Evolutionary conservation across 2,329 filamentous ascomycete species (phyloP).

Genomic region (Sphaerulina vaccinii): DNA sequence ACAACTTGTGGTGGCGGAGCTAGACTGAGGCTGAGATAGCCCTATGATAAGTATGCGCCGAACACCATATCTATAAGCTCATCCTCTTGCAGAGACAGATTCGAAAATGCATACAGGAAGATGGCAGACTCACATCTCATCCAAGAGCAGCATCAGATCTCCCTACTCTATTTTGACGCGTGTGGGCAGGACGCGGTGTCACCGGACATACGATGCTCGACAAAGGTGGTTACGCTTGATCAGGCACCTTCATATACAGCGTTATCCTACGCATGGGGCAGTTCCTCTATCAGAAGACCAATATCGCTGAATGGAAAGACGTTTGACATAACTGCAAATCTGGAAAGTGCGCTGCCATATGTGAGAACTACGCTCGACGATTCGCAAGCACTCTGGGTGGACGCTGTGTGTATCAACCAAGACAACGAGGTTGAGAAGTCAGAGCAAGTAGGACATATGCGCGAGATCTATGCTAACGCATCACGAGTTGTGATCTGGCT

Average conservation of each 20-base stretch:
- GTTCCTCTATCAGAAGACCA: not conserved
- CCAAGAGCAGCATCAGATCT: not conserved
- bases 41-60: too few relatives aligned
- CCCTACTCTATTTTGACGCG: not conserved
- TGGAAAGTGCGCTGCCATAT: not conserved
- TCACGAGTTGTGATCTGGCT: not conserved
- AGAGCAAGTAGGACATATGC: slow-evolving; percentile 14
- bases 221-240: not conserved
- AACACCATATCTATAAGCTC: too few relatives aligned
- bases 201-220: not conserved
- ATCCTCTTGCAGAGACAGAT: too few relatives aligned
- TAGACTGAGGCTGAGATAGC: too few relatives aligned
- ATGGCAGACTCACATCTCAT: not conserved
- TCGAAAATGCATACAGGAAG: not conserved
- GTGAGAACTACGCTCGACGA: not conserved
- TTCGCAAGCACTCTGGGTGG: not conserved
- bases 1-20: too few relatives aligned
- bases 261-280: not conserved
- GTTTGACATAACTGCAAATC: not conserved
- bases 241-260: not conserved
- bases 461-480: slow-evolving; percentile 4
- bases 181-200: too few relatives aligned
- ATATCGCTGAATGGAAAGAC: slow-evolving; percentile 1
- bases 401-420: slow-evolving; percentile 14
- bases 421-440: slow-evolving; percentile 6